Conservation (phyloP, 2,329 filamentous ascomycete species). For the Colletotrichum lindemuthianum region DNA sequence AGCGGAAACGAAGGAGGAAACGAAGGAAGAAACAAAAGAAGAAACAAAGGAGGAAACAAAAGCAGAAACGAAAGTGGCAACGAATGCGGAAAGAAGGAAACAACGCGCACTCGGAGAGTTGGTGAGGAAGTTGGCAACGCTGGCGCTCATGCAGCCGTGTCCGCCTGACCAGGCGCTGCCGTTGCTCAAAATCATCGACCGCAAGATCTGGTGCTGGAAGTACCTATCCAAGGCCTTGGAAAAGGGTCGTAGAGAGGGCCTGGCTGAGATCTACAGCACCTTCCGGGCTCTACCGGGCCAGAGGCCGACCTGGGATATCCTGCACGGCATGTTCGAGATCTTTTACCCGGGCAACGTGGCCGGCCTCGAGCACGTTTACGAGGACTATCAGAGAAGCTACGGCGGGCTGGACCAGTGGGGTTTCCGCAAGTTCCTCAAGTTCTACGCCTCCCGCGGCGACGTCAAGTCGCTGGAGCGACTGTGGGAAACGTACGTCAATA, state of each 20-base stretch:
- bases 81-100: background rate
- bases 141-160: conserved; percentile 47
- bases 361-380: conserved; percentile 57
- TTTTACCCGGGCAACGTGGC: conserved; percentile 49
- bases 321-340: conserved; percentile 58
- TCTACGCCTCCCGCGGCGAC: conserved; percentile 60
- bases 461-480: conserved; percentile 55
- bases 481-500: conserved; percentile 54
- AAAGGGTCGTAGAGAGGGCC: conserved; percentile 43
- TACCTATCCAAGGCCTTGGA: conserved; percentile 50
- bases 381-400: conserved; percentile 58
- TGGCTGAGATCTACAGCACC: conserved; percentile 55
- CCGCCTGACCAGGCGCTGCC: conserved; percentile 45
- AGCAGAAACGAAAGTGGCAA: conserved; percentile 16
- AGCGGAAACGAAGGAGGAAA: no score
- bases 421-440: conserved; percentile 59
- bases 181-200: conserved; percentile 53
- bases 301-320: conserved; percentile 49
- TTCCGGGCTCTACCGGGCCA: conserved; percentile 55
- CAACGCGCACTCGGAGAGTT: conserved; percentile 39
- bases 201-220: conserved; percentile 53
- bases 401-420: conserved; percentile 53
- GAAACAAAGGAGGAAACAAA: no score
- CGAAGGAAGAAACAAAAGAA: no score
- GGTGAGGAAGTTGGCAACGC: conserved; percentile 44